Conservation (phyloP, 1,284 basidiomycete genomes). For the Porodaedalea pini region DNA sequence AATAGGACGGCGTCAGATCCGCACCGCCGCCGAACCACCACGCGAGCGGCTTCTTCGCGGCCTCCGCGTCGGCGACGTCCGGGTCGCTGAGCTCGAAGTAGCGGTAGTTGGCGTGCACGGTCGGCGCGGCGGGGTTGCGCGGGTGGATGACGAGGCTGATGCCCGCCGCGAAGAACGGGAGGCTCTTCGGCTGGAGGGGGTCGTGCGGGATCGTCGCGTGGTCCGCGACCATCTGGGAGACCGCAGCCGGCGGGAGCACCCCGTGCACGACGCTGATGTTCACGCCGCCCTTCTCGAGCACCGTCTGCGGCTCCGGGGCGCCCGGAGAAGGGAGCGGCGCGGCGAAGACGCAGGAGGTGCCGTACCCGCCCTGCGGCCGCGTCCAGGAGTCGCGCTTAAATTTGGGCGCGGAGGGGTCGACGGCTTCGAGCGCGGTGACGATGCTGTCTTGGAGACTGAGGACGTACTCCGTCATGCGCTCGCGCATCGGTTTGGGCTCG, state of each 20-base stretch:
- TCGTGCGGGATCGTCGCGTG: constrained; percentile 75
- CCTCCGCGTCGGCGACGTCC: constrained; percentile 26
- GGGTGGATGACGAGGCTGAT: constrained; percentile 93
- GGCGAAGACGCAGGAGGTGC: constrained; percentile 86
- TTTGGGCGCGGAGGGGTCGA: constrained; percentile 67
- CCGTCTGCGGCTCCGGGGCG: constrained; percentile 34
- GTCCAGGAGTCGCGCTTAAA: constrained; percentile 91
- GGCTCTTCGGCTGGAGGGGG: constrained; percentile 39
- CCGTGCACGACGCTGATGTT: constrained; percentile 95
- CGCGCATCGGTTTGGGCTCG: constrained; percentile 64
- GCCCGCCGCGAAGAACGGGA: constrained; percentile 94
- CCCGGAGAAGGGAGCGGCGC: constrained; percentile 44
- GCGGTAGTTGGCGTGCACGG: constrained; percentile 96
- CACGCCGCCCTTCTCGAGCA: constrained; percentile 96
- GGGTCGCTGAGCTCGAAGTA: constrained; percentile 89
- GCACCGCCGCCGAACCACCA: constrained; percentile 99
- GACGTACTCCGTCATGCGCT: constrained; percentile 80
- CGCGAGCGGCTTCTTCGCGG: constrained; percentile 45
- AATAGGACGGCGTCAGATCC: constrained; percentile 92
- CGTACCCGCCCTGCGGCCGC: constrained; percentile 80
- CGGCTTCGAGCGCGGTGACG: constrained; percentile 71
- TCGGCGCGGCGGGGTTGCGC: constrained; percentile 85
- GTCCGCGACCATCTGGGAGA: constrained; percentile 93
- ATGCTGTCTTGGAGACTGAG: constrained; percentile 80
- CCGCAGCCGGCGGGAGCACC: constrained; percentile 80